Conservation (phyloP, 2,329 filamentous ascomycete species). For the Gaeumannomyces tritici region DNA sequence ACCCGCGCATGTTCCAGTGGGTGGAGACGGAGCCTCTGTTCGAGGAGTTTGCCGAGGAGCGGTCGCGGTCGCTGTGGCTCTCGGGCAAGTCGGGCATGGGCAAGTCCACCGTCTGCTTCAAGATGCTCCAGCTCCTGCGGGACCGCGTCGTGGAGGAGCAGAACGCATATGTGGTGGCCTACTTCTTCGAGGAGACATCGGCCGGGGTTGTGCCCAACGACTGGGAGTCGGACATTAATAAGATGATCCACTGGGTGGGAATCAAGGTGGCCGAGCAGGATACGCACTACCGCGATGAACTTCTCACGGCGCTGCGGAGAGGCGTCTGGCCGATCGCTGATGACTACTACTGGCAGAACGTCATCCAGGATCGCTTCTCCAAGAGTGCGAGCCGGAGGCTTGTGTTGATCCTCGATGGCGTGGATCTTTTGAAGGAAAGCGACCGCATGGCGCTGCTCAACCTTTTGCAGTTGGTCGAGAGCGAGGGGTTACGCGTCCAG, state of each 20-base stretch:
- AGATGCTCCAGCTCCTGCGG: neutral
- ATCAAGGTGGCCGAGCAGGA: constrained; percentile 2
- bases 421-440: neutral
- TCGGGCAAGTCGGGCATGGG: constrained; percentile 1
- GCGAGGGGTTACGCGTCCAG: neutral
- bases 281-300: constrained; percentile 2
- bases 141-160: neutral
- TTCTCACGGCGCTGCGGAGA: neutral
- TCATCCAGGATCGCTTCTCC: neutral
- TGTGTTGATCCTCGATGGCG: neutral
- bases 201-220: neutral
- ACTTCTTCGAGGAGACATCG: constrained; percentile 4
- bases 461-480: neutral
- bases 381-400: neutral
- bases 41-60: neutral
- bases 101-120: neutral
- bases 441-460: neutral
- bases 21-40: neutral
- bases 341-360: neutral
- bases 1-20: constrained; percentile 2
- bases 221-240: neutral
- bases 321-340: neutral
- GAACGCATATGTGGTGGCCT: neutral
- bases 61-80: neutral
- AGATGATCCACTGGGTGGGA: constrained; percentile 3